Conservation (phyloP, 495 filamentous ascomycete species). For the Xanthoparmelia taractica region DNA sequence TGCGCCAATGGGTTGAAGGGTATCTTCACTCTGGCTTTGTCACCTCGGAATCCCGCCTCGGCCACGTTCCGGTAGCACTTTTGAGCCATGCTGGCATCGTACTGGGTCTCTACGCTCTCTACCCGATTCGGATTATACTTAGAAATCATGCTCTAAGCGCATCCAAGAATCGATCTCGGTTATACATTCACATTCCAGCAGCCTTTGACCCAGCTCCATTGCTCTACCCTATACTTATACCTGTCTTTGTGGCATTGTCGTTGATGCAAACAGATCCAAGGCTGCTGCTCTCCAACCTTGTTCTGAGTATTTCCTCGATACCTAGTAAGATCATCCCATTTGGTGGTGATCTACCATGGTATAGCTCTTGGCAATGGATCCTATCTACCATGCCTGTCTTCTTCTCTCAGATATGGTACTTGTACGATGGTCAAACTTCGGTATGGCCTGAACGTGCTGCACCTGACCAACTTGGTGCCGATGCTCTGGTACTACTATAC, state of each 20-base stretch:
- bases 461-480: constrained; percentile 34
- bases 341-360: constrained; percentile 43
- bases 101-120: constrained; percentile 39
- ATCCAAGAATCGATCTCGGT: constrained; percentile 9
- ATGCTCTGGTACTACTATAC: constrained; percentile 63
- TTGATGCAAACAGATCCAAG: constrained; percentile 50
- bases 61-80: constrained; percentile 37
- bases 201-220: constrained; percentile 87
- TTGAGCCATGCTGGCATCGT: constrained; percentile 36
- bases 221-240: constrained; percentile 73
- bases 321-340: constrained; percentile 66
- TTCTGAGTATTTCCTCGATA: constrained; percentile 70
- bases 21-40: neutral
- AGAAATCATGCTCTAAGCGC: constrained; percentile 12
- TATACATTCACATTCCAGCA: constrained; percentile 49
- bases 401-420: constrained; percentile 30
- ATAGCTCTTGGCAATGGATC: constrained; percentile 63
- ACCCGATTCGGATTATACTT: constrained; percentile 37
- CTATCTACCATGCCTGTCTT: constrained; percentile 57
- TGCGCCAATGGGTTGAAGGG: constrained; percentile 1
- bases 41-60: neutral
- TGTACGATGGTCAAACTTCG: neutral
- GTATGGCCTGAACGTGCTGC: neutral
- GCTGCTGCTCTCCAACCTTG: constrained; percentile 66
- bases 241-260: constrained; percentile 69